phyloP scores from a whole-genome alignment of 148 eudicot species.

The Rheum nobile region DNA sequence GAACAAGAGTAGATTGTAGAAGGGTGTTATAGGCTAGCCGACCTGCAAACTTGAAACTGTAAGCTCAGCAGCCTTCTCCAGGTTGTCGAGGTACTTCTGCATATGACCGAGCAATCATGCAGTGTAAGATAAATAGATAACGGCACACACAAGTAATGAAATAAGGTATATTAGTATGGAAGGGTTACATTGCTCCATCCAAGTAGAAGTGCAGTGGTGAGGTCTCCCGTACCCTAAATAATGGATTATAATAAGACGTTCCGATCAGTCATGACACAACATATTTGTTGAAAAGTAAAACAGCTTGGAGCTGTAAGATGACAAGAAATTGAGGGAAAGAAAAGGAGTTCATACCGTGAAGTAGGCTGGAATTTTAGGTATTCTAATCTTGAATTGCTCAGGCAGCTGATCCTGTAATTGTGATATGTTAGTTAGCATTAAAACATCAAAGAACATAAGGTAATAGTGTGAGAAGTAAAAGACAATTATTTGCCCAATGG shows the following conservation, averaged over 20 bases:
- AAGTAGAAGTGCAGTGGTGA: constrained; percentile 76
- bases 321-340: background rate
- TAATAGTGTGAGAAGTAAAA: background rate
- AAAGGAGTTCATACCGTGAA: constrained; percentile 54
- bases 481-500: background rate
- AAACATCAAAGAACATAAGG: background rate
- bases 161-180: constrained; percentile 6
- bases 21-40: background rate
- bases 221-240: constrained; percentile 90
- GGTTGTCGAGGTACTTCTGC: constrained; percentile 75
- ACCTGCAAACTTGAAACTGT: constrained; percentile 97
- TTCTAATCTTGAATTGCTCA: constrained; percentile 76
- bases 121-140: constrained; percentile 14
- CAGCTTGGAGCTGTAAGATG: background rate
- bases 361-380: constrained; percentile 94
- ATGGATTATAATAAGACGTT: background rate
- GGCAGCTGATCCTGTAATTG: constrained; percentile 55
- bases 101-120: constrained; percentile 9
- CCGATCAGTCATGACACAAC: background rate
- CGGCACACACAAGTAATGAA: background rate
- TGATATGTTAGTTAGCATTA: background rate
- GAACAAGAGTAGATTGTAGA: background rate
- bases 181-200: constrained; percentile 94
- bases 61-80: constrained; percentile 73
- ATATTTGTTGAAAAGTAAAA: background rate